A percentile compares a stretch with the other conserved stretches of the same genome.
Evolutionary conservation across 495 filamentous ascomycete genomes (phyloP).

Genomic region (Emericellopsis terricola): DNA sequence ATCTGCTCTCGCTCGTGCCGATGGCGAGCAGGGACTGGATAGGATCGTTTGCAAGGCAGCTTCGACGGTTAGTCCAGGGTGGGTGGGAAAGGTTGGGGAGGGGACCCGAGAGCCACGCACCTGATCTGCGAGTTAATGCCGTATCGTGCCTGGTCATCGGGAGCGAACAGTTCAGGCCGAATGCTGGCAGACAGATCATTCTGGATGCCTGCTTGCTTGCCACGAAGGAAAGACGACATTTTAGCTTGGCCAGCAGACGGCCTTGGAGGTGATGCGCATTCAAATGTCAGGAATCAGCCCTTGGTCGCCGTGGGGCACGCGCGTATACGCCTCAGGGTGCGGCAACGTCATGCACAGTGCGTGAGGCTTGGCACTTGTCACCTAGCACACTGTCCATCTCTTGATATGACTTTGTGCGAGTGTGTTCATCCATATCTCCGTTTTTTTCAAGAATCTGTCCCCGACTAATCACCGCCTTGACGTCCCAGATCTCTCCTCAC

Average conservation of each 20-base stretch:
- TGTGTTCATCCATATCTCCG: no score
- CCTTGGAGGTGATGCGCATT: no score
- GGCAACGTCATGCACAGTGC: no score
- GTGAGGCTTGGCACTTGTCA: no score
- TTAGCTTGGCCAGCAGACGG: no score
- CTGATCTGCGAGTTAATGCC: conserved; percentile 78
- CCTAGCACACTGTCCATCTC: no score
- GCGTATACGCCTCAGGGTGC: no score
- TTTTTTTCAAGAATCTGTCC: no score
- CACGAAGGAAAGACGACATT: conserved; percentile 76
- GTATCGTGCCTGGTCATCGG: conserved; percentile 71
- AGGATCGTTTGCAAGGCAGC: conserved; percentile 73
- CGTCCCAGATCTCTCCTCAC: conserved; percentile 34
- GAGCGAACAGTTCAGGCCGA: conserved; percentile 50
- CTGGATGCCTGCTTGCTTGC: conserved; percentile 84
- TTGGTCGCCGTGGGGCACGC: no score
- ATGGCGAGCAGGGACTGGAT: conserved; percentile 88
- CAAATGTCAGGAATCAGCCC: no score
- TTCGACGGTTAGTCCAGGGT: conserved; percentile 6
- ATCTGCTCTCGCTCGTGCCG: conserved; percentile 68
- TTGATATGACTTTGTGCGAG: no score
- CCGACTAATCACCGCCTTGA: conserved; percentile 2
- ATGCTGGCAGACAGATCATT: conserved; percentile 75
- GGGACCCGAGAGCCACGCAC: conserved; percentile 19
- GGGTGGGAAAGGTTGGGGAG: not conserved